Base-by-base conservation (phyloP, 345 rosid genomes). In the Eucalyptus melliodora region DNA sequence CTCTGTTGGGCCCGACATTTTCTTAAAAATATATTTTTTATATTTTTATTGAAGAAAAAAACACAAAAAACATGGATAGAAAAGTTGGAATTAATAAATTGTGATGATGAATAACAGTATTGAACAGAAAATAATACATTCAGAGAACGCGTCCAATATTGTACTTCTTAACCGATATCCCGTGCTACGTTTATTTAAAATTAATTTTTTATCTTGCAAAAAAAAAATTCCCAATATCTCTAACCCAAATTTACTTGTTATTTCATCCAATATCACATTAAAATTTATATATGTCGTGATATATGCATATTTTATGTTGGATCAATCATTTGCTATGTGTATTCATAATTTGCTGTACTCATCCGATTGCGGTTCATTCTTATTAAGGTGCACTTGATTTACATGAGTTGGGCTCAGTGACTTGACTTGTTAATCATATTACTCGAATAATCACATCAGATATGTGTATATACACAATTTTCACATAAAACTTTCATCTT, bases 301-400 rank as follows among this genome's bases (percentile, higher is more conserved):
- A 60, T 13, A 4, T 26, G 31, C 7, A 2, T 27, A 60, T 56
- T 12, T 27, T 13, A 60, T 60, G 16, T 11, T 6, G 15, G 16
- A 60, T 27, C 16, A 60, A 26, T 27, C 69, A 27, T 27, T 15
- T 4, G 2, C 4, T 2, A 26, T 12, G 4, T 60, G 8, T 60
- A 56, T 56, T 56, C 30, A 56, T 24, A 24, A 56, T 56, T 24
- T 56, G 62, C 6, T 11, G 3, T 56, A 56, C 6, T 23, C 6
- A 56, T 56, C 3, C 2, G 1, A 9, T 56, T 10, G 14, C 0
- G 26, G 5, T 53, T 53, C 1, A 10, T 53, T 19, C 59, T 53
- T 53, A 53, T 53, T 5, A 53, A 19, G 10, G 59, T 24, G 12
- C 30, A 9, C 12, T 24, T 56, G 30, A 23, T 56, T 56, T 6